A percentile compares a stretch with the other conserved stretches of the same genome.
Evolutionary conservation across 208 protist species (phyloP).

Genomic region (Acanthamoeba lenticulata): DNA sequence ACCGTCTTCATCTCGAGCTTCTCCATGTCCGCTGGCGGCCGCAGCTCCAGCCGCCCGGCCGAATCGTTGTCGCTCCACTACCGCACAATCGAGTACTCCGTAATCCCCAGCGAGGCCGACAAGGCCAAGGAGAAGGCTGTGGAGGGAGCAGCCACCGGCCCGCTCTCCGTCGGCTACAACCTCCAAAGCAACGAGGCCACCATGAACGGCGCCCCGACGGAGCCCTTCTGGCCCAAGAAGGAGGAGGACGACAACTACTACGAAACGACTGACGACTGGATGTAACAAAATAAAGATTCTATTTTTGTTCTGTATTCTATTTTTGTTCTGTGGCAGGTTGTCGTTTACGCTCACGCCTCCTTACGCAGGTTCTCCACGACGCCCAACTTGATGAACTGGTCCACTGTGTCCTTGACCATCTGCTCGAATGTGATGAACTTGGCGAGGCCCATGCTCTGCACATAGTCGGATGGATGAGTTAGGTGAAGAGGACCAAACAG

Average conservation of each 20-base stretch:
- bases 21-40: background rate
- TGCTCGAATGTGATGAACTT: background rate
- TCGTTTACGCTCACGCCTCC: no score
- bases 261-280: background rate
- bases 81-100: background rate
- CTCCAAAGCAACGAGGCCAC: background rate
- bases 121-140: background rate
- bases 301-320: no score
- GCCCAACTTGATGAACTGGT: background rate
- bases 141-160: no score
- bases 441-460: background rate
- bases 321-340: no score
- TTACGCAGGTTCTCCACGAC: background rate
- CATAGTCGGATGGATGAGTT: no score
- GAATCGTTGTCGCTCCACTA: slow-evolving; percentile 26
- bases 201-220: background rate
- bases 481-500: no score
- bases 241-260: background rate
- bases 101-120: background rate
- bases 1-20: slow-evolving; percentile 36
- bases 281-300: background rate
- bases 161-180: slow-evolving; percentile 1
- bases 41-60: background rate
- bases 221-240: background rate
- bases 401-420: background rate